These are phyloP conservation scores for Comarum palustre DNA, from an alignment of 306 rosid genomes.

Conservation along the genomic window DNA sequence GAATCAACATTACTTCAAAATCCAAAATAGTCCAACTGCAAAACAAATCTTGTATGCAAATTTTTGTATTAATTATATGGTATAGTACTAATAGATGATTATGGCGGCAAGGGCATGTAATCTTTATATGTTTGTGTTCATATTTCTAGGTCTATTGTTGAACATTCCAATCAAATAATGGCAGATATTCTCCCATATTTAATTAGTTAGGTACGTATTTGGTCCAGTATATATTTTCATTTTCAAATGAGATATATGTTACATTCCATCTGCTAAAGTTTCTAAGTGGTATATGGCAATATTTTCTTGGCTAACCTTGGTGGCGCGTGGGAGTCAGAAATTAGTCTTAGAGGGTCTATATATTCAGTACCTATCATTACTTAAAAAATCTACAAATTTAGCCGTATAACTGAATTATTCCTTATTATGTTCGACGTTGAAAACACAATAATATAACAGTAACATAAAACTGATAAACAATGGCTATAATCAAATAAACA, in stretches of 20 bases:
- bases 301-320: not conserved
- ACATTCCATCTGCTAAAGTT: not conserved
- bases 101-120: slow-evolving; percentile 17
- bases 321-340: no score
- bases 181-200: slow-evolving; percentile 12
- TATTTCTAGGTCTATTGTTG: slow-evolving; percentile 2
- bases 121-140: not conserved
- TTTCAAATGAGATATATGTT: not conserved
- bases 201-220: not conserved
- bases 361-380: no score
- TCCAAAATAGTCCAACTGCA: slow-evolving; percentile 8
- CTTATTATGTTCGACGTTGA: no score
- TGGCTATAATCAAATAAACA: no score
- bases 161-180: slow-evolving; percentile 18
- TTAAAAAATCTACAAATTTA: no score
- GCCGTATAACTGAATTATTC: no score
- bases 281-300: not conserved
- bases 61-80: not conserved
- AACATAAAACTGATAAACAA: no score
- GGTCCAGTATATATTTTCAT: not conserved
- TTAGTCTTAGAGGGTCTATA: no score
- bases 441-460: no score
- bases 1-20: slow-evolving; percentile 7
- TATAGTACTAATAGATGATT: not conserved
- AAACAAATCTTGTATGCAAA: not conserved